Percentiles rank a stretch among this genome's conserved stretches.
Conservation (phyloP, 352 stramenopile species). For the Phytophthora boehmeriae region DNA sequence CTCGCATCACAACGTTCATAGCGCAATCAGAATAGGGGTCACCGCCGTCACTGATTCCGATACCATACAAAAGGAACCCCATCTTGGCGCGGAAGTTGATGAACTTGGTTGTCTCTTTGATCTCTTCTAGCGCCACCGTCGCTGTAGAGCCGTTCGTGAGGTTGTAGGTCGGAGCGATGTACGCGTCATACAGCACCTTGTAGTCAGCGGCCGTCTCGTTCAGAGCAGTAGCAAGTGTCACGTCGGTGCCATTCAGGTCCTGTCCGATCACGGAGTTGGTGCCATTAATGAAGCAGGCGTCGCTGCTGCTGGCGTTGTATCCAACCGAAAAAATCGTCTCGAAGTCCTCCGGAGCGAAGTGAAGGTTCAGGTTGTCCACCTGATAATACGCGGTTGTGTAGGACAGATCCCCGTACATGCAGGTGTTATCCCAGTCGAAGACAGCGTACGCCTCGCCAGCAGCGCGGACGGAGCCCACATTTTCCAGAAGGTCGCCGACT, state of each 20-base stretch:
- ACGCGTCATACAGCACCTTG: slow-evolving; percentile 44
- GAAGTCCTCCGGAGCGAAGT: slow-evolving; percentile 36
- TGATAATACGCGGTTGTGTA: slow-evolving; percentile 52
- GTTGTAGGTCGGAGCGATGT: slow-evolving; percentile 45
- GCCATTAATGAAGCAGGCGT: slow-evolving; percentile 38
- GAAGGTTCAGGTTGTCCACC: slow-evolving; percentile 42
- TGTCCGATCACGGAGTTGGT: slow-evolving; percentile 36
- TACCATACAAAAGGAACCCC: slow-evolving; percentile 33
- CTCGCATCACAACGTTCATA: slow-evolving; percentile 41
- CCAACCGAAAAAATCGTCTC: slow-evolving; percentile 37
- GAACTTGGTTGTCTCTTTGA: slow-evolving; percentile 35
- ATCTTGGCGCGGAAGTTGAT: slow-evolving; percentile 55
- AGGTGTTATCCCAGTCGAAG: slow-evolving; percentile 61
- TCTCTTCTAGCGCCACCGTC: slow-evolving; percentile 16
- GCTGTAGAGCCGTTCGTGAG: slow-evolving; percentile 17
- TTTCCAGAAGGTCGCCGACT: slow-evolving; percentile 30
- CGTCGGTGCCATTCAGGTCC: slow-evolving; percentile 31
- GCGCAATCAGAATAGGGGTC: slow-evolving; percentile 35
- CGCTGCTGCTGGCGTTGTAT: slow-evolving; percentile 37
- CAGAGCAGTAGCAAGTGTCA: slow-evolving; percentile 35
- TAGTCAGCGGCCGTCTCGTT: slow-evolving; percentile 27
- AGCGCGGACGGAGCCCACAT: slow-evolving; percentile 25
- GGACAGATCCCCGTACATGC: slow-evolving; percentile 50
- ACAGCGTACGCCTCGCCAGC: slow-evolving; percentile 37
- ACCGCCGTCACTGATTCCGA: slow-evolving; percentile 33